A percentile compares a stretch with the other conserved stretches of the same genome.
These are phyloP conservation scores for Ensete glaucum DNA, from an alignment of 176 grass and related monocot genomes.

Conservation along the genomic window DNA sequence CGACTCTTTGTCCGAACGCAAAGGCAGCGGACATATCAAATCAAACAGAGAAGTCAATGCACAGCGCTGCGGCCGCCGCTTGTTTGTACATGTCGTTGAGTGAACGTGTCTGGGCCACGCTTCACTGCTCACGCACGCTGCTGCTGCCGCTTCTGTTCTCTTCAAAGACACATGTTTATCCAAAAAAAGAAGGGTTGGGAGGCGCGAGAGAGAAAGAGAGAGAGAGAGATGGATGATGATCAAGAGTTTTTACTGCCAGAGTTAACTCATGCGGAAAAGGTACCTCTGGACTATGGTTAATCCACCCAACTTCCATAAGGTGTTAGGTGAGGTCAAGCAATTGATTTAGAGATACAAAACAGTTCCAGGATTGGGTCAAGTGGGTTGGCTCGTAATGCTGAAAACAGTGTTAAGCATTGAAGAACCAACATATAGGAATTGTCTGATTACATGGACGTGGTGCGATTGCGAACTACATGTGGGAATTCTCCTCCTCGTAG, in stretches of 20 bases:
- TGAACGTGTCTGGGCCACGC: neutral
- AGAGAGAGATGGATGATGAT: slow-evolving; percentile 27
- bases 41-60: no score
- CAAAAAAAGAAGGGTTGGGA: slow-evolving; percentile 16
- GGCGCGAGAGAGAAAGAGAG: slow-evolving; percentile 13
- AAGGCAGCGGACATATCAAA: no score
- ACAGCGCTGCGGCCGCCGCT: no score
- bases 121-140: neutral
- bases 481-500: no score
- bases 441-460: no score
- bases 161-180: slow-evolving; percentile 6
- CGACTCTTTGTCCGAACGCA: no score
- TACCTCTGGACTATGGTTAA: slow-evolving; percentile 87
- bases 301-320: slow-evolving; percentile 52
- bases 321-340: slow-evolving; percentile 52
- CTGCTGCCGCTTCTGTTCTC: neutral
- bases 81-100: neutral
- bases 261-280: slow-evolving; percentile 76
- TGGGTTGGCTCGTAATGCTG: no score
- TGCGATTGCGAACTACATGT: no score
- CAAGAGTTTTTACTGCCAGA: slow-evolving; percentile 55
- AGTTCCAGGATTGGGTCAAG: no score
- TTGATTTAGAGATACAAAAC: no score
- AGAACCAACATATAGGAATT: no score
- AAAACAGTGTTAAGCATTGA: no score